These are phyloP conservation scores for Physocladia obscura DNA, from an alignment of 192 early-diverging fungal species.

Conservation along the genomic window DNA sequence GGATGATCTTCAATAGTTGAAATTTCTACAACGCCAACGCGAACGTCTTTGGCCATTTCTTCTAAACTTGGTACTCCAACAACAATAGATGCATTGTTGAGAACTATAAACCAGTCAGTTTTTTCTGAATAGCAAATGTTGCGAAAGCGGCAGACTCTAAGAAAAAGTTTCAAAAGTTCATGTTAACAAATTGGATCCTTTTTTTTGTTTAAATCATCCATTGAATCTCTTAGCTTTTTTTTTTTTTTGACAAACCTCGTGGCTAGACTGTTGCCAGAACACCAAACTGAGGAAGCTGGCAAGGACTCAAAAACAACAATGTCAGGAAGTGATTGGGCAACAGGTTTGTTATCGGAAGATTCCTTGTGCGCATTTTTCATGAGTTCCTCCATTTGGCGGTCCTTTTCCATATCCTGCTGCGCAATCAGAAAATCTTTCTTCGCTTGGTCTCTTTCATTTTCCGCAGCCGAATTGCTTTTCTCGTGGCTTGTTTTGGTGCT, in stretches of 20 bases:
- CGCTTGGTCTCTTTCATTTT: neutral
- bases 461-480: neutral
- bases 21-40: constrained; percentile 37
- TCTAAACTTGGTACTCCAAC: constrained; percentile 31
- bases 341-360: neutral
- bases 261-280: constrained; percentile 24
- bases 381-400: constrained; percentile 24
- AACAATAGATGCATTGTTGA: constrained; percentile 40
- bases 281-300: constrained; percentile 48
- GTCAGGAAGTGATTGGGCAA: neutral
- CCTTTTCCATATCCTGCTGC: constrained; percentile 1
- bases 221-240: neutral
- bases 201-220: neutral
- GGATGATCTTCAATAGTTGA: constrained; percentile 42
- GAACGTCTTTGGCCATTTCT: constrained; percentile 19
- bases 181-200: neutral
- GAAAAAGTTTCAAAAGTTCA: neutral
- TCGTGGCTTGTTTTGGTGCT: neutral
- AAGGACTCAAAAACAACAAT: constrained; percentile 18
- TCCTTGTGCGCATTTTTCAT: constrained; percentile 27
- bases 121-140: constrained; percentile 48
- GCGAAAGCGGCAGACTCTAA: constrained; percentile 43
- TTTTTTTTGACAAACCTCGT: constrained; percentile 20
- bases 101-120: constrained; percentile 46
- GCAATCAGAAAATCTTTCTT: neutral